Base-by-base conservation (phyloP, 305 asterid genomes). In the Ilex paraguariensis region DNA sequence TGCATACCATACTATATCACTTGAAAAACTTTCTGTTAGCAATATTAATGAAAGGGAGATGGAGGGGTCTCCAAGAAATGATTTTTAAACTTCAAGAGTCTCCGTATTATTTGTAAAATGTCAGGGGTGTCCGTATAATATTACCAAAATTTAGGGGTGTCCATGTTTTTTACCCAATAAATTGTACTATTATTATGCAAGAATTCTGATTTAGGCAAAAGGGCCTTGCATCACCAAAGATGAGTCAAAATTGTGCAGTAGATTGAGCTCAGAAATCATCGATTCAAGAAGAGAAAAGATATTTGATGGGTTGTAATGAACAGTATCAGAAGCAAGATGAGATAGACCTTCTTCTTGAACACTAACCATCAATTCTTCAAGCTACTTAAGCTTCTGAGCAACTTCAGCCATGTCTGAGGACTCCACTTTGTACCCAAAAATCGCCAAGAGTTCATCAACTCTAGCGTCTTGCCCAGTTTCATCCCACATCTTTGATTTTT, bases 301-400 rank as follows among this genome's bases (percentile, higher is more conserved):
- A 52, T 52, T 31, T n/a, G 56, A 52, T 7, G 56, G 56, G 56
- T 52, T 52, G 14, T 52, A 52, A 17, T 52, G 56, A 15, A 52
- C 56, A 17, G 56, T 52, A 2, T 52, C 8, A 14, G 56, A 52
- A 14, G 56, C 56, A 5, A 52, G 30, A 15, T 52, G 56, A n/a
- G 56, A 52, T 4, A 52, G 56, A 0, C 17, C 56, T 4, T 52
- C 56, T 17, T 52, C 56, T 10, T 52, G 56, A n/a, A 52, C 56
- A 52, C 14, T 14, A 52, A 17, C 56, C 56, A 52, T 52, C 7
- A 14, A 17, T 17, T 52, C n/a, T 14, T 52, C 56, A 1, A 52
- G 56, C 3, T 16, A 31, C 10, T 52, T 31, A 6, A 52, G 56
- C 30, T 52, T 52, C 5, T 52, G 56, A 9, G 56, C 56, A 17